These are phyloP conservation scores for Rhododendron kiyosumense DNA, from an alignment of 148 eudicot species.

Conservation along the genomic window DNA sequence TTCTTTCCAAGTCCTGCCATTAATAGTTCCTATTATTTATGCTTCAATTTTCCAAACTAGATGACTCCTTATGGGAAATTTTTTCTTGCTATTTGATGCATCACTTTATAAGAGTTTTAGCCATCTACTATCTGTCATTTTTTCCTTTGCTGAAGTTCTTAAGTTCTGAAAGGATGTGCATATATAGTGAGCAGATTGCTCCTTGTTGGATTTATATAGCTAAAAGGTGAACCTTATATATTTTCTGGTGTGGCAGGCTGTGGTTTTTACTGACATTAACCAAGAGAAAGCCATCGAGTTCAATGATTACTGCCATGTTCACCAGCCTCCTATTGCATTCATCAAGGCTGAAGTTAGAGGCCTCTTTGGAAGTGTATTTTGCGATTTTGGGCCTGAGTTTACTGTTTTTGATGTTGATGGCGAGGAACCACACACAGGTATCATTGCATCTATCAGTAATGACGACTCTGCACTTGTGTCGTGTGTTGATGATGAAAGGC, in stretches of 20 bases:
- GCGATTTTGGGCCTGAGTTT: conserved; percentile 76
- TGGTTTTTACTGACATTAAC: conserved; percentile 54
- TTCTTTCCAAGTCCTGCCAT: background rate
- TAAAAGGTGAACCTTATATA: background rate
- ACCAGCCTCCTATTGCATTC: conserved; percentile 70
- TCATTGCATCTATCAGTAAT: conserved; percentile 72
- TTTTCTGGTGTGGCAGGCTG: conserved; percentile 42
- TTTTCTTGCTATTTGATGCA: background rate
- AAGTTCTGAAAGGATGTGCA: background rate
- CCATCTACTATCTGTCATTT: background rate
- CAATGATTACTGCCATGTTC: conserved; percentile 66
- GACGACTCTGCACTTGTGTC: conserved; percentile 64
- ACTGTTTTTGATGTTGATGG: conserved; percentile 72
- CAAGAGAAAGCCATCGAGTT: conserved; percentile 54
- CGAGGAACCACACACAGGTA: conserved; percentile 76
- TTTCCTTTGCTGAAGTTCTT: background rate
- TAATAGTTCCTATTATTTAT: background rate
- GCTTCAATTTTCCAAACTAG: background rate
- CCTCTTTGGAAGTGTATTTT: conserved; percentile 63
- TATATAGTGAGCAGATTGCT: background rate
- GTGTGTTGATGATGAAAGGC: conserved; percentile 74
- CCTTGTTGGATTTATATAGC: background rate
- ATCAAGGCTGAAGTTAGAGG: conserved; percentile 73
- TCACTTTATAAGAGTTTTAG: background rate
- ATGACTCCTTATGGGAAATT: background rate